Conservation (phyloP, 2,329 filamentous ascomycete species). For the Drechslerella dactyloides region DNA sequence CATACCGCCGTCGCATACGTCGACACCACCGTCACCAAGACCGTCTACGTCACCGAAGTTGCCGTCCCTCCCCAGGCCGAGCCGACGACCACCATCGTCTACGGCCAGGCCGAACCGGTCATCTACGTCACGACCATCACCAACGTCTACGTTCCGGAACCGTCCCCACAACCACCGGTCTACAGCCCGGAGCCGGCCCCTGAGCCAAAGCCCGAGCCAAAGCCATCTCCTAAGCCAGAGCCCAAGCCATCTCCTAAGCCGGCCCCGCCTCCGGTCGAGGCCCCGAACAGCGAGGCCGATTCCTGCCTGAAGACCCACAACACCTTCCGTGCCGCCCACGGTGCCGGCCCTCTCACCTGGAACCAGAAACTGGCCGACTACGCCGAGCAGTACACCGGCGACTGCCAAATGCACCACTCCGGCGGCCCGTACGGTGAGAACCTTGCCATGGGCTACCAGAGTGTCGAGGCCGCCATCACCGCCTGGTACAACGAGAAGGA, state of each 20-base stretch:
- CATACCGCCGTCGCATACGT: conserved; percentile 29
- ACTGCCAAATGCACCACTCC: conserved; percentile 75
- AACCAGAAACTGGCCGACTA: conserved; percentile 68
- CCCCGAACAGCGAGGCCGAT: conserved; percentile 34
- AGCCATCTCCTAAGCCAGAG: conserved; percentile 22
- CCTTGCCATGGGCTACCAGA: conserved; percentile 72
- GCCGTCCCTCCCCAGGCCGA: conserved; percentile 6
- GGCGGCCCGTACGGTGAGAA: conserved; percentile 84
- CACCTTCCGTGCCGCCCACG: conserved; percentile 82
- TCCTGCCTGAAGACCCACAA: conserved; percentile 77
- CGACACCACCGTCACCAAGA: conserved; percentile 42
- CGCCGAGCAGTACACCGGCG: conserved; percentile 69
- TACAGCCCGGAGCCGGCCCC: conserved; percentile 8
- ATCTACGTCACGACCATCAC: conserved; percentile 20
- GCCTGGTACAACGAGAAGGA: conserved; percentile 89
- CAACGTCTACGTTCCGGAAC: background rate
- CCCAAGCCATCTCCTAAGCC: conserved; percentile 52
- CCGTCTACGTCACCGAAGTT: conserved; percentile 36
- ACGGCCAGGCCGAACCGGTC: conserved; percentile 24
- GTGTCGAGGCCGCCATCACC: conserved; percentile 74
- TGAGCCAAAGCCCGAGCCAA: background rate
- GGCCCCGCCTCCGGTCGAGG: too few species aligned
- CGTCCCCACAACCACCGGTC: conserved; percentile 9
- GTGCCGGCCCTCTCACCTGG: conserved; percentile 70
- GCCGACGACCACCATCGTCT: conserved; percentile 20